phyloP scores from a whole-genome alignment of 495 filamentous ascomycete species.

The Penicillium longicatenatum region DNA sequence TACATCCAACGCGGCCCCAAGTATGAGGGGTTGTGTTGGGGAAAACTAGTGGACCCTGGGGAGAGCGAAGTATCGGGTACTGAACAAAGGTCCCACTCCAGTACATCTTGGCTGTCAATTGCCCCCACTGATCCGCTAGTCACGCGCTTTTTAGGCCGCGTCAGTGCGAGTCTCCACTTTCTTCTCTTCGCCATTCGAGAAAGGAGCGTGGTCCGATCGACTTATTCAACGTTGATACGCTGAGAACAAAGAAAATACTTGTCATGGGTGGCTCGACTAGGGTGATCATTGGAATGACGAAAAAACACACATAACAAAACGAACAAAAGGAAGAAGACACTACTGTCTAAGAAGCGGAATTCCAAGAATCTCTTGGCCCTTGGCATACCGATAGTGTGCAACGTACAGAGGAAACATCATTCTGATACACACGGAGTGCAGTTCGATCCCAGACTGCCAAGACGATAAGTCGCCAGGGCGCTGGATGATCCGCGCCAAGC shows the following conservation, averaged over 20 bases:
- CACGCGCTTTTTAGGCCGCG: constrained; percentile 31
- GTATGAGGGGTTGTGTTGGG: not conserved
- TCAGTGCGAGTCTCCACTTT: constrained; percentile 20
- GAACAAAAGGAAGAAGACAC: not conserved
- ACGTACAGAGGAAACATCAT: not conserved
- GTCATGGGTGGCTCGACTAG: not conserved
- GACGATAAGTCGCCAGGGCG: constrained; percentile 1
- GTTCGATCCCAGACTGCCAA: constrained; percentile 7
- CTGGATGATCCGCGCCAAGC: constrained; percentile 10
- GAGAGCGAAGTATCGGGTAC: constrained; percentile 3
- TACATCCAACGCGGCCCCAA: too few species aligned
- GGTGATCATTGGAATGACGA: not conserved
- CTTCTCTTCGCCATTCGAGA: constrained; percentile 11
- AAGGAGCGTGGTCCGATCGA: constrained; percentile 1
- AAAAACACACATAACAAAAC: not conserved
- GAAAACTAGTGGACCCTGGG: not conserved
- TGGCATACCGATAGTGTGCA: not conserved
- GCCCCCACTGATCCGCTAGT: constrained; percentile 37
- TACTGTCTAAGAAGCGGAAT: not conserved
- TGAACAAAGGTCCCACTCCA: not conserved
- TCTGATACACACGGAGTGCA: not conserved
- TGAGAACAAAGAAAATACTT: not conserved
- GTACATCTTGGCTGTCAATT: not conserved
- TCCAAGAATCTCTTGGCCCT: constrained; percentile 1
- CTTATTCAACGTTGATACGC: not conserved